phyloP scores from a whole-genome alignment of 352 stramenopile genomes.

The Phytopythium litorale region DNA sequence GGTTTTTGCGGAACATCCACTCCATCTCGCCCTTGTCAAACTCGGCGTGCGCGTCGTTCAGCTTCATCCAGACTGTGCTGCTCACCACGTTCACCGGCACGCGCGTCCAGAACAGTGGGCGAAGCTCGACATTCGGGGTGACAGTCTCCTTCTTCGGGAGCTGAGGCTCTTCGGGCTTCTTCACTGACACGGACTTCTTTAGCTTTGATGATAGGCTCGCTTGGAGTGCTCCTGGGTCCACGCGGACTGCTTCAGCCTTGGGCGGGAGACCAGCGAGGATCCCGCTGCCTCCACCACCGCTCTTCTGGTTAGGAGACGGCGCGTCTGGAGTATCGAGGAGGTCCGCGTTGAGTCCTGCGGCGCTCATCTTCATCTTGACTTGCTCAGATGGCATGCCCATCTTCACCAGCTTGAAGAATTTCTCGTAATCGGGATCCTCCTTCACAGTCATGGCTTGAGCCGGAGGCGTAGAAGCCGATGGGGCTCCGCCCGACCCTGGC shows the following conservation, averaged over 20 bases:
- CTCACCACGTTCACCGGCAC: slow-evolving; percentile 85
- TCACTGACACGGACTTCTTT: slow-evolving; percentile 27
- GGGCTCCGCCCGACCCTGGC: slow-evolving; percentile 35
- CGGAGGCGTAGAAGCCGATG: background rate
- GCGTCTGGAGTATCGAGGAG: slow-evolving; percentile 68
- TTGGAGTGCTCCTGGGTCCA: slow-evolving; percentile 58
- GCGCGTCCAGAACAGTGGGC: slow-evolving; percentile 87
- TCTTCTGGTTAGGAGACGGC: slow-evolving; percentile 64
- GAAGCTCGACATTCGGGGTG: slow-evolving; percentile 85
- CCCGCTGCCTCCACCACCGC: slow-evolving; percentile 14
- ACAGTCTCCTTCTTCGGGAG: slow-evolving; percentile 85
- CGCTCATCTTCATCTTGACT: slow-evolving; percentile 92
- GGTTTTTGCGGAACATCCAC: slow-evolving; percentile 88
- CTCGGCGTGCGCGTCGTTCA: slow-evolving; percentile 61
- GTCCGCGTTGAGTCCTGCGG: slow-evolving; percentile 63
- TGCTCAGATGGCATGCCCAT: slow-evolving; percentile 89
- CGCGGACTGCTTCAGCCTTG: slow-evolving; percentile 60
- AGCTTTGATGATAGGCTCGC: slow-evolving; percentile 55
- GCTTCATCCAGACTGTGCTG: slow-evolving; percentile 84
- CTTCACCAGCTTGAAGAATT: slow-evolving; percentile 95
- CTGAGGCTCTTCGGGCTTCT: slow-evolving; percentile 61
- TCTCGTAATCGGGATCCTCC: slow-evolving; percentile 90
- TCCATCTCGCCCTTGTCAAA: slow-evolving; percentile 84
- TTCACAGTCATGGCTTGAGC: slow-evolving; percentile 70
- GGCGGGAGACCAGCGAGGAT: slow-evolving; percentile 58